Evolutionary conservation across 2,329 filamentous ascomycete genomes (phyloP).

Genomic region (Geosmithia flava): DNA sequence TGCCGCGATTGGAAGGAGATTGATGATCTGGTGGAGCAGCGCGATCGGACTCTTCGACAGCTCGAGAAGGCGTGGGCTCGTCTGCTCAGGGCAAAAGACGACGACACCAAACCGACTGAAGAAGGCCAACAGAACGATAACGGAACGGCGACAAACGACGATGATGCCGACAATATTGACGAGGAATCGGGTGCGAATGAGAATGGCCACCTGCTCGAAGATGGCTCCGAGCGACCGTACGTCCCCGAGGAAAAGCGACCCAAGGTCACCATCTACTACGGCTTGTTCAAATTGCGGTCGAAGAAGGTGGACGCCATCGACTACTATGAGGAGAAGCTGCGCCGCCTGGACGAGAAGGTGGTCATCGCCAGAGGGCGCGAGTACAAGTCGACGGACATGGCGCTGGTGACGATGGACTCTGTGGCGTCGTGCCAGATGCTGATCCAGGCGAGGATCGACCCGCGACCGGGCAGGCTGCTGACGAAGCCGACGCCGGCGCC

Average conservation of each 20-base stretch:
- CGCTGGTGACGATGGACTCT: conserved; percentile 96
- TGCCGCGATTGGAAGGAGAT: conserved; percentile 80
- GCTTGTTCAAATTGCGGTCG: conserved; percentile 58
- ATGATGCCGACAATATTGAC: conserved; percentile 10
- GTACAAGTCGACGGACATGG: conserved; percentile 68
- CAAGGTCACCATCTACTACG: conserved; percentile 64
- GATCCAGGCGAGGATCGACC: conserved; percentile 86
- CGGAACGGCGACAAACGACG: background rate
- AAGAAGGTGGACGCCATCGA: conserved; percentile 81
- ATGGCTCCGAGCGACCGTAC: conserved; percentile 18
- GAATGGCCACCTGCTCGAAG: conserved; percentile 46
- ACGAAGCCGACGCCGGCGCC: conserved; percentile 82
- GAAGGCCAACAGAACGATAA: background rate
- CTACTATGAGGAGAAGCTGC: conserved; percentile 81
- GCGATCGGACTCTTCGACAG: conserved; percentile 52
- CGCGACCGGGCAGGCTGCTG: conserved; percentile 72
- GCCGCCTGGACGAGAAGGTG: conserved; percentile 66
- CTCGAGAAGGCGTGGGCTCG: conserved; percentile 78
- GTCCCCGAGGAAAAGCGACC: conserved; percentile 42
- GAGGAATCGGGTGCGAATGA: conserved; percentile 45
- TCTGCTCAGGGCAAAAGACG: conserved; percentile 27
- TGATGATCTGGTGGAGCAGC: conserved; percentile 59
- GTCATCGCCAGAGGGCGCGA: conserved; percentile 56
- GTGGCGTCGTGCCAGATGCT: conserved; percentile 91
- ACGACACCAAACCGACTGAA: conserved; percentile 3